These are phyloP conservation scores for Dothistroma pini DNA, from an alignment of 2,329 filamentous ascomycete genomes.

Conservation along the genomic window DNA sequence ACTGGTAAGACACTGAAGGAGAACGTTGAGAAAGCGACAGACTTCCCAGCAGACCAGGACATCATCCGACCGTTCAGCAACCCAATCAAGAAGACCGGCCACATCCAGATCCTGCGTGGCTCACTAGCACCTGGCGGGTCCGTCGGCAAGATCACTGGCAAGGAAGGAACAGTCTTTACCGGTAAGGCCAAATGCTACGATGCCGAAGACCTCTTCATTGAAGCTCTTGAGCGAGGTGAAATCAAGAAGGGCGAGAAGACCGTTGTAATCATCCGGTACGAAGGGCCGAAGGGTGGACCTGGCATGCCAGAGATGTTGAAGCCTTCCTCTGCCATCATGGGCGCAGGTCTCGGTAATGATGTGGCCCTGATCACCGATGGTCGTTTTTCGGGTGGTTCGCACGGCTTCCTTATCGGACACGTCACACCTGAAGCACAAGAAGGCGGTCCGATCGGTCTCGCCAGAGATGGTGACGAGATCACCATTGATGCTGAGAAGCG, in stretches of 20 bases:
- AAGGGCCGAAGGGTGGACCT: constrained; percentile 68
- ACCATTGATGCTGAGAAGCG: constrained; percentile 77
- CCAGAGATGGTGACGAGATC: constrained; percentile 75
- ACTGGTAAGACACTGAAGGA: constrained; percentile 50
- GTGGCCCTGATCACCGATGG: constrained; percentile 72
- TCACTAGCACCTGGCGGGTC: constrained; percentile 65
- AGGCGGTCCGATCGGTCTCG: constrained; percentile 78
- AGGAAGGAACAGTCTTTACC: constrained; percentile 65
- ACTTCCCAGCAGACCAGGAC: constrained; percentile 65
- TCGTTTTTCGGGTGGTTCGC: constrained; percentile 74
- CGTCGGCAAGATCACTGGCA: constrained; percentile 74
- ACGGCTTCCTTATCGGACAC: constrained; percentile 85
- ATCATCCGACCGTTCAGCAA: constrained; percentile 66
- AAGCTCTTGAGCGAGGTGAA: constrained; percentile 62
- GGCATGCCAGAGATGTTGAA: constrained; percentile 76
- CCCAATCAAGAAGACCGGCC: constrained; percentile 67
- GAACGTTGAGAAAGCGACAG: constrained; percentile 53
- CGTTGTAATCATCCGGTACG: constrained; percentile 71
- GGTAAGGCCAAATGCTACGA: constrained; percentile 70
- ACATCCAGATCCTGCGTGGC: constrained; percentile 69
- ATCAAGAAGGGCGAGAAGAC: constrained; percentile 74
- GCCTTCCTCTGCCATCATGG: constrained; percentile 69
- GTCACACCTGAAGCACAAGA: constrained; percentile 84
- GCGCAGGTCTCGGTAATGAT: constrained; percentile 67
- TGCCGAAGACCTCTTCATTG: constrained; percentile 65